phyloP scores from a whole-genome alignment of 805 yeast genomes.

The Martiniozyma abietophila region DNA sequence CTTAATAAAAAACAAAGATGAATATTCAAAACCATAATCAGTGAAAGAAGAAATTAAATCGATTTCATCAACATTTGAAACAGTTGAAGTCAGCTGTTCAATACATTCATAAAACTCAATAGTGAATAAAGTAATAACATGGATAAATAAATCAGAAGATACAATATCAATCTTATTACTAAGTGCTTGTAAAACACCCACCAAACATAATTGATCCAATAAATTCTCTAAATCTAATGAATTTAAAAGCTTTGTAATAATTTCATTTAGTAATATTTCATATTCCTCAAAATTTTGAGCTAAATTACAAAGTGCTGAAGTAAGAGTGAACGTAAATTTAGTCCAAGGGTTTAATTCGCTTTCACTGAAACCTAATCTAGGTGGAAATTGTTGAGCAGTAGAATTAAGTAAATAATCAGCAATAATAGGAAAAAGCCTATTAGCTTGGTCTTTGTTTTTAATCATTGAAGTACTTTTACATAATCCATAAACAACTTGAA shows the following conservation, averaged over 20 bases:
- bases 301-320: slow-evolving; percentile 24
- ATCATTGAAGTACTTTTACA: slow-evolving; percentile 35
- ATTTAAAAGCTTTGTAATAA: slow-evolving; percentile 5
- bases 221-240: slow-evolving; percentile 1
- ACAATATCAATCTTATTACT: slow-evolving; percentile 19
- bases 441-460: slow-evolving; percentile 32
- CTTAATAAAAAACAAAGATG: slow-evolving; percentile 22
- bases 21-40: slow-evolving; percentile 25
- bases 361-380: slow-evolving; percentile 19
- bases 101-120: slow-evolving; percentile 21
- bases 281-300: slow-evolving; percentile 13
- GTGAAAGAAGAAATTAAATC: slow-evolving; percentile 22
- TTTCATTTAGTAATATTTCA: slow-evolving; percentile 5
- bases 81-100: slow-evolving; percentile 14
- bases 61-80: slow-evolving; percentile 15
- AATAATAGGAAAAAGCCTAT: slow-evolving; percentile 35
- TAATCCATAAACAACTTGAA: slow-evolving; percentile 48
- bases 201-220: slow-evolving; percentile 19
- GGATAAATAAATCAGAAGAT: slow-evolving; percentile 14
- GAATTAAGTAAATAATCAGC: slow-evolving; percentile 37
- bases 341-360: slow-evolving; percentile 34
- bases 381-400: slow-evolving; percentile 34
- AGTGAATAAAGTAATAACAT: slow-evolving; percentile 18
- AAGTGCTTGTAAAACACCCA: slow-evolving; percentile 24
- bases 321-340: slow-evolving; percentile 27